phyloP scores from a whole-genome alignment of 2,329 filamentous ascomycete species.

The Lachnellula suecica region DNA sequence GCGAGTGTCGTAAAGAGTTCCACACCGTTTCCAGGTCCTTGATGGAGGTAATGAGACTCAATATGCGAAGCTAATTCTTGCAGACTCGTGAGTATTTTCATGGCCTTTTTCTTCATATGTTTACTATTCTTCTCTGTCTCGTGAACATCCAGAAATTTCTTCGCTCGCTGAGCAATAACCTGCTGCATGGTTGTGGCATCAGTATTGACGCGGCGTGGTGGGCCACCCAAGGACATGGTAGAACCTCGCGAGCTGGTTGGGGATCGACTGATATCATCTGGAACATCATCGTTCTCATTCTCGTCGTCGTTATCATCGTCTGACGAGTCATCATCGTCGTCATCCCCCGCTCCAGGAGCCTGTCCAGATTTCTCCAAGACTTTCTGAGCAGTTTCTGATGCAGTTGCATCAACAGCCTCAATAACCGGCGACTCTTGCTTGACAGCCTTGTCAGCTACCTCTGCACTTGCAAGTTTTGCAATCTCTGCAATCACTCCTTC shows the following conservation, averaged over 20 bases:
- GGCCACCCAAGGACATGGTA: conserved; percentile 61
- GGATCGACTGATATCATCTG: conserved; percentile 41
- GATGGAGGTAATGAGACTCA: conserved; percentile 65
- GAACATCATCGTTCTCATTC: conserved; percentile 51
- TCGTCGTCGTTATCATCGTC: conserved; percentile 52
- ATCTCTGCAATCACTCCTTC: conserved; percentile 96
- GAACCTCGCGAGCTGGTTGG: conserved; percentile 56
- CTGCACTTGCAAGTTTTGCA: conserved; percentile 65
- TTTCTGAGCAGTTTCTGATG: conserved; percentile 32
- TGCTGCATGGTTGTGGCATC: conserved; percentile 62
- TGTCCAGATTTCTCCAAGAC: conserved; percentile 27
- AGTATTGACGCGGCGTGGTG: conserved; percentile 46
- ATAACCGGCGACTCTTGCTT: conserved; percentile 15
- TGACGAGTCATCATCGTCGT: conserved; percentile 47
- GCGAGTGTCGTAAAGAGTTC: conserved; percentile 74
- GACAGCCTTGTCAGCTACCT: conserved; percentile 19
- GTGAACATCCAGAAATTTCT: conserved; percentile 80
- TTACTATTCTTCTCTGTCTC: conserved; percentile 73
- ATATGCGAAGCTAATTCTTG: conserved; percentile 72
- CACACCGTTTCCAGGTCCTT: conserved; percentile 54
- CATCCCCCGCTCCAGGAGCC: conserved; percentile 31
- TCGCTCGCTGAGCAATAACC: conserved; percentile 73
- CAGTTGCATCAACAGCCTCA: conserved; percentile 29
- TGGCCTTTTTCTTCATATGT: conserved; percentile 75
- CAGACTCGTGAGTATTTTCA: conserved; percentile 71